These are phyloP conservation scores for Yamadazyma laniorum DNA, from an alignment of 805 yeast species.

Conservation along the genomic window DNA sequence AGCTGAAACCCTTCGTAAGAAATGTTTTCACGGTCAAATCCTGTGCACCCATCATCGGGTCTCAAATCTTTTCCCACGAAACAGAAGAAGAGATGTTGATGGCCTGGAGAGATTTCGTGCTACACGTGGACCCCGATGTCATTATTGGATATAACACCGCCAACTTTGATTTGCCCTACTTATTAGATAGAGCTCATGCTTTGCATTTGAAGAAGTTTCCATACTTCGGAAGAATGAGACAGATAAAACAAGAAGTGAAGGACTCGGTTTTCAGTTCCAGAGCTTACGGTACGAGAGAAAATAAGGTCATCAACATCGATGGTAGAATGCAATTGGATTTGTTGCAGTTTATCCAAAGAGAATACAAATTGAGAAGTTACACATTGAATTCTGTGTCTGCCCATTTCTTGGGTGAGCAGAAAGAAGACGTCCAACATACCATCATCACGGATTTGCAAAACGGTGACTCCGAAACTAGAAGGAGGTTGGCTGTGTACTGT, in stretches of 20 bases:
- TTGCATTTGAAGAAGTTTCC: constrained; percentile 70
- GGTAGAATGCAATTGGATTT: constrained; percentile 95
- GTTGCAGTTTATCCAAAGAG: constrained; percentile 90
- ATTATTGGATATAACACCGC: constrained; percentile 94
- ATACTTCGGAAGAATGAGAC: constrained; percentile 74
- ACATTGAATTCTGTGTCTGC: constrained; percentile 95
- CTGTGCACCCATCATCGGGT: constrained; percentile 91
- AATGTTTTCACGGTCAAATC: constrained; percentile 92
- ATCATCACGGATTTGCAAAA: constrained; percentile 93
- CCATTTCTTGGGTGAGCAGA: constrained; percentile 89
- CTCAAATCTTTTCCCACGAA: constrained; percentile 74
- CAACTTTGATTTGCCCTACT: constrained; percentile 92
- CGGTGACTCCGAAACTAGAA: constrained; percentile 87
- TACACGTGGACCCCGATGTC: constrained; percentile 88
- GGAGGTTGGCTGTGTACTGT: constrained; percentile 96
- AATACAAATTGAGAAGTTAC: constrained; percentile 89
- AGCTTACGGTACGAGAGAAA: constrained; percentile 95
- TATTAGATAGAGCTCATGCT: constrained; percentile 81
- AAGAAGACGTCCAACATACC: constrained; percentile 97
- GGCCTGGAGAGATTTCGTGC: constrained; percentile 85
- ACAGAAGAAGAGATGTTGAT: constrained; percentile 79
- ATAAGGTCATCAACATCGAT: constrained; percentile 86
- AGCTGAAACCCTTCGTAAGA: constrained; percentile 82
- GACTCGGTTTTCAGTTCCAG: constrained; percentile 86
- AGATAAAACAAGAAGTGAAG: constrained; percentile 71